A percentile compares a stretch with the other conserved stretches of the same genome.
Conservation (phyloP, 75 land plant species). For the Chamaecyparis obtusa region DNA sequence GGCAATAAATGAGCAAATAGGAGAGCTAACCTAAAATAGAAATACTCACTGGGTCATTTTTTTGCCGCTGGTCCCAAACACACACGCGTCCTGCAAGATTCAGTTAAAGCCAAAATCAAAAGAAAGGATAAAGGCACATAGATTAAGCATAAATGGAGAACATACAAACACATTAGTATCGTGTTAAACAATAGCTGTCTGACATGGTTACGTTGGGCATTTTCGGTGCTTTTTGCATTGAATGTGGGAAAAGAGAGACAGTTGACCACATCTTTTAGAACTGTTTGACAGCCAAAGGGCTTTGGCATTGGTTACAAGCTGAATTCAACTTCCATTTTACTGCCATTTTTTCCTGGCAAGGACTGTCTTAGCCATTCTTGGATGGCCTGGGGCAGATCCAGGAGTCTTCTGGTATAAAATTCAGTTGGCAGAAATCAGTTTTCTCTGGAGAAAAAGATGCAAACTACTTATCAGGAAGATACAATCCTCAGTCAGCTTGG, state of each 20-base stretch:
- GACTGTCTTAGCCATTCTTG: too few relatives aligned
- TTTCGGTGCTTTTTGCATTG: too few relatives aligned
- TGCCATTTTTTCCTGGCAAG: too few relatives aligned
- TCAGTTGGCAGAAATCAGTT: background rate
- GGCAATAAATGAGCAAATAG: background rate
- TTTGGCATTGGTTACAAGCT: background rate
- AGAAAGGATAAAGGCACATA: background rate
- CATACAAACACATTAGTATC: background rate
- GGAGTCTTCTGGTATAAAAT: background rate
- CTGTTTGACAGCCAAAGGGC: background rate
- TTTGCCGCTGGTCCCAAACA: conserved; percentile 42
- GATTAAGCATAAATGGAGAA: background rate
- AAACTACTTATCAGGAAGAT: too few relatives aligned
- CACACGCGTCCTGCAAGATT: conserved; percentile 25
- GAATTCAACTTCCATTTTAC: background rate
- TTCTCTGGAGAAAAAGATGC: too few relatives aligned
- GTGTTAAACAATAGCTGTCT: background rate
- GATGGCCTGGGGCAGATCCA: too few relatives aligned
- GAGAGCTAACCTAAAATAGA: background rate
- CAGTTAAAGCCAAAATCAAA: background rate
- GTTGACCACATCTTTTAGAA: background rate
- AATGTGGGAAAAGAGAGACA: background rate
- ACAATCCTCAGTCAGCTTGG: too few relatives aligned
- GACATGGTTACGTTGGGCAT: too few relatives aligned
- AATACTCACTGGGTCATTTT: conserved; percentile 28